phyloP scores from a whole-genome alignment of 805 yeast species.

The Isabelozyma gotoi region DNA sequence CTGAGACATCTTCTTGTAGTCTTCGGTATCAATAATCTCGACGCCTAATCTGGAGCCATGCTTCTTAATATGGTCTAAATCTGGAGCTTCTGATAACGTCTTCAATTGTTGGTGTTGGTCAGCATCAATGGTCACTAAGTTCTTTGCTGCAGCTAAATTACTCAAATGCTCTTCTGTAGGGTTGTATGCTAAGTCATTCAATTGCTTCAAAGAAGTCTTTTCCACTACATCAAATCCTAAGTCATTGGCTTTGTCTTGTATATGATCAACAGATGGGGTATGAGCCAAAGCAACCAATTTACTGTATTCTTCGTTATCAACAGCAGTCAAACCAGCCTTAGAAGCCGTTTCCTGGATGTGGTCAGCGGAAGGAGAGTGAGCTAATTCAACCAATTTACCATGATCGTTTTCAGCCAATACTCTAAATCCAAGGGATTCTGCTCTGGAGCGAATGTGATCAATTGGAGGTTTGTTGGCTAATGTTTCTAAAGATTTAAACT shows the following conservation, averaged over 20 bases:
- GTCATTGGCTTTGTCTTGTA: constrained; percentile 13
- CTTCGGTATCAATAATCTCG: constrained; percentile 9
- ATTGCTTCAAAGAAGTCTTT: constrained; percentile 1
- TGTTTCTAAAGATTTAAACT: constrained; percentile 1
- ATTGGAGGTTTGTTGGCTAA: constrained; percentile 17
- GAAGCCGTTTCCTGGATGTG: constrained; percentile 10
- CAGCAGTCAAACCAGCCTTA: constrained; percentile 4
- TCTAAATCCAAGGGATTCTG: constrained; percentile 7
- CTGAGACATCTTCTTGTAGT: constrained; percentile 8
- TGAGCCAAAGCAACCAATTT: constrained; percentile 15
- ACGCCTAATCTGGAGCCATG: constrained; percentile 13
- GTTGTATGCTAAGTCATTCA: constrained; percentile 5
- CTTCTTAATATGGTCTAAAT: constrained; percentile 15
- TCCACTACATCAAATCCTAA: constrained; percentile 5
- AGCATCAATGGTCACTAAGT: constrained; percentile 3
- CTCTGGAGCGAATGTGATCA: constrained; percentile 13
- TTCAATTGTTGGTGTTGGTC: constrained; percentile 8
- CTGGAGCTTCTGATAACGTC: constrained; percentile 11
- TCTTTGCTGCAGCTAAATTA: background rate
- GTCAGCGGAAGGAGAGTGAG: constrained; percentile 6
- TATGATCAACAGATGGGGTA: constrained; percentile 17
- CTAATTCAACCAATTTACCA: constrained; percentile 10
- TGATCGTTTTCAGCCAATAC: constrained; percentile 9
- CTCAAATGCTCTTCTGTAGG: constrained; percentile 11
- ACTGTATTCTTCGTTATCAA: constrained; percentile 8